These are phyloP conservation scores for Rutidosis leptorrhynchoides DNA, from an alignment of 129 eudicot species.

Conservation along the genomic window DNA sequence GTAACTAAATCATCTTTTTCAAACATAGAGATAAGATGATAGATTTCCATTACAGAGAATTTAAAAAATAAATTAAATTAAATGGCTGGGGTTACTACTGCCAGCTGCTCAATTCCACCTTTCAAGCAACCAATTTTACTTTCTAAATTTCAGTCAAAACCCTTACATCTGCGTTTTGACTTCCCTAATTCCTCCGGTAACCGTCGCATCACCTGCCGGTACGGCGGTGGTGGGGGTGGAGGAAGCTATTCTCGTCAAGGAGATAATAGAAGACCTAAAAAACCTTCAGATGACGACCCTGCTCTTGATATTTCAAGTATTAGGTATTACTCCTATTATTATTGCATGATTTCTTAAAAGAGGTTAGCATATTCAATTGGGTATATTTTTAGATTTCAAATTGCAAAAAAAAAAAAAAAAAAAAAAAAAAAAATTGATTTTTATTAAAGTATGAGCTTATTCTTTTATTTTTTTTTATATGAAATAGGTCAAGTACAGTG, in stretches of 20 bases:
- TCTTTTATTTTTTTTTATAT: no score
- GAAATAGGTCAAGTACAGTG: slow-evolving; percentile 67
- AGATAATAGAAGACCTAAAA: slow-evolving; percentile 26
- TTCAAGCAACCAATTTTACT: slow-evolving; percentile 33
- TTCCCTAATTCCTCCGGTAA: slow-evolving; percentile 18
- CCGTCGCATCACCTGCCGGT: slow-evolving; percentile 39
- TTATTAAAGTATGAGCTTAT: not conserved
- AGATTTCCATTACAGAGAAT: slow-evolving; percentile 24
- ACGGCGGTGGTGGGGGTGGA: slow-evolving; percentile 34
- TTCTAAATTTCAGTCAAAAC: slow-evolving; percentile 21
- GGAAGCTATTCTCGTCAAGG: slow-evolving; percentile 33
- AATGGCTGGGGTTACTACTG: slow-evolving; percentile 39
- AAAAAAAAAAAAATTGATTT: slow-evolving; percentile 12
- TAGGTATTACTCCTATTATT: slow-evolving; percentile 34
- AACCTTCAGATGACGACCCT: slow-evolving; percentile 40
- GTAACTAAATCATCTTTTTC: slow-evolving; percentile 8
- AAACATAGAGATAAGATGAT: slow-evolving; percentile 28
- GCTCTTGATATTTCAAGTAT: slow-evolving; percentile 61
- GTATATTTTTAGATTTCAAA: slow-evolving; percentile 1
- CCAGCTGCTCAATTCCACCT: slow-evolving; percentile 27
- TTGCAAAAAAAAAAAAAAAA: no score
- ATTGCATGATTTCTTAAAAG: not conserved
- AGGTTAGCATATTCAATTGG: not conserved
- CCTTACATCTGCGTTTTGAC: slow-evolving; percentile 17
- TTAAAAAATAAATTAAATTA: not conserved